Evolutionary conservation across 257 asterid species (phyloP).

Genomic region (Ophiorrhiza pumila): DNA sequence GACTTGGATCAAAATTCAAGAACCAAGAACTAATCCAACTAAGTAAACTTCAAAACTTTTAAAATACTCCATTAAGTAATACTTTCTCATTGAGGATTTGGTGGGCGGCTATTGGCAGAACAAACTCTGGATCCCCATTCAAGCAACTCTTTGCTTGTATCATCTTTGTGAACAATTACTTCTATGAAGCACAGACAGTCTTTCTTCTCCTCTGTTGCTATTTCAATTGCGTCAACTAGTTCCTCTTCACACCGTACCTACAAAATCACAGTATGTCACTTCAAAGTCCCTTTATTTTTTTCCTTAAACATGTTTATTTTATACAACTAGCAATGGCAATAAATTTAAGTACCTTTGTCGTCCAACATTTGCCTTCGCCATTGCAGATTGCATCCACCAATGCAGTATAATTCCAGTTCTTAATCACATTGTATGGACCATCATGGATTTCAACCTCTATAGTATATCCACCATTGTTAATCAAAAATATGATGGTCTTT

Average conservation of each 20-base stretch:
- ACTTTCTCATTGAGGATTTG: slow-evolving; percentile 50
- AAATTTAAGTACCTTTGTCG: slow-evolving; percentile 44
- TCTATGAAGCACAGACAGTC: slow-evolving; percentile 68
- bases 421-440: slow-evolving; percentile 71
- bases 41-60: neutral
- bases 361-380: slow-evolving; percentile 69
- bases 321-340: neutral
- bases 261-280: neutral
- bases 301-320: neutral
- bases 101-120: slow-evolving; percentile 67
- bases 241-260: slow-evolving; percentile 61
- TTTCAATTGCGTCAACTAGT: slow-evolving; percentile 43
- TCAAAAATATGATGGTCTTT: slow-evolving; percentile 58
- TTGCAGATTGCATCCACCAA: slow-evolving; percentile 63
- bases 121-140: slow-evolving; percentile 80
- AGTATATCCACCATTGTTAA: slow-evolving; percentile 72
- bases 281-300: neutral
- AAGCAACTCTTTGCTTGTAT: slow-evolving; percentile 66
- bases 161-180: slow-evolving; percentile 62
- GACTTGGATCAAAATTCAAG: neutral
- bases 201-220: slow-evolving; percentile 47
- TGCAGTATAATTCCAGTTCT: slow-evolving; percentile 68
- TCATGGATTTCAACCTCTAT: slow-evolving; percentile 76
- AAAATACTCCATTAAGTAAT: neutral
- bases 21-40: neutral